Evolutionary conservation across 345 rosid species (phyloP).

Genomic region (Rhodamnia argentea): DNA sequence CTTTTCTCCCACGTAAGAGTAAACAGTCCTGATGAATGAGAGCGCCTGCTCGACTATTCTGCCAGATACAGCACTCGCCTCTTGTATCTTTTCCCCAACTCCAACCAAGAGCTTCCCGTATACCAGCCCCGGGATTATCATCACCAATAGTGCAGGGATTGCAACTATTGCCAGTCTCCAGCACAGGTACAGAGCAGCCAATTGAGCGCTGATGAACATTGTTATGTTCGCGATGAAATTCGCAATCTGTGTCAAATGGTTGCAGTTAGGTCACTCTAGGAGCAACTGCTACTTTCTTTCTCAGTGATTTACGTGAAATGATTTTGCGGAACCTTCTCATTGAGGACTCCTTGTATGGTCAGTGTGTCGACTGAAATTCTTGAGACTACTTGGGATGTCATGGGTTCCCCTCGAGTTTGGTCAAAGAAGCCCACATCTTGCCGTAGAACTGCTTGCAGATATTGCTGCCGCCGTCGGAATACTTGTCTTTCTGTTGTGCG

Average conservation of each 20-base stretch:
- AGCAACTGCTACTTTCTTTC: background rate
- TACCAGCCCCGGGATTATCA: conserved; percentile 9
- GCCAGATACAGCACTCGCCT: background rate
- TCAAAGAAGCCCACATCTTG: conserved; percentile 26
- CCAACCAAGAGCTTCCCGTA: conserved; percentile 5
- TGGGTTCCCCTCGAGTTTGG: background rate
- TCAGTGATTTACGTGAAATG: background rate
- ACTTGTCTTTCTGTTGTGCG: conserved; percentile 14
- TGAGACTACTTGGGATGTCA: conserved; percentile 14
- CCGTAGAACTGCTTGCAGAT: conserved; percentile 12
- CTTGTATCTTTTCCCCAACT: conserved; percentile 5
- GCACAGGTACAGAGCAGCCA: conserved; percentile 4
- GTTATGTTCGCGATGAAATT: conserved; percentile 8
- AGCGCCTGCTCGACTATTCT: conserved; percentile 8
- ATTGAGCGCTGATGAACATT: background rate
- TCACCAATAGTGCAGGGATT: background rate
- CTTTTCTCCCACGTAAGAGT: conserved; percentile 12
- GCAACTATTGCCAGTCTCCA: conserved; percentile 9
- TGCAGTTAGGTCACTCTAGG: background rate
- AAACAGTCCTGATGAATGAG: conserved; percentile 9
- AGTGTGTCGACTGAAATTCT: conserved; percentile 11
- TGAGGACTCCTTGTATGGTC: conserved; percentile 16
- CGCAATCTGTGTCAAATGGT: conserved; percentile 1
- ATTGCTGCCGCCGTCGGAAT: background rate
- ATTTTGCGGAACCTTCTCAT: conserved; percentile 14